Percentiles rank a stretch among this genome's conserved stretches.
These are phyloP conservation scores for Chlorencoelia australis DNA, from an alignment of 2,329 filamentous ascomycete genomes.

Conservation along the genomic window DNA sequence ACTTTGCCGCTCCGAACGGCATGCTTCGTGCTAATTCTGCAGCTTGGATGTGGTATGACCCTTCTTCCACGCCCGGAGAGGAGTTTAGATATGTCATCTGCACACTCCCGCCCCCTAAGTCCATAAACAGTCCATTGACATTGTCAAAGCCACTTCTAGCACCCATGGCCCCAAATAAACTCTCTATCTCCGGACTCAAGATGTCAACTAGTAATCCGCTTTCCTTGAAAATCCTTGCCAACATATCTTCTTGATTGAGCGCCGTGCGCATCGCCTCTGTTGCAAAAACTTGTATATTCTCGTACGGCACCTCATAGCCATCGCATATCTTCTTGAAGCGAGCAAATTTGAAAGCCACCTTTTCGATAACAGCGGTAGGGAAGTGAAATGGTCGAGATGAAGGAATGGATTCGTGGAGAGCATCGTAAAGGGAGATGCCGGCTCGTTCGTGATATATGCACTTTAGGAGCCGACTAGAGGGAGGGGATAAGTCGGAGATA, in stretches of 20 bases:
- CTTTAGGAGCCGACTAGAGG: slow-evolving; percentile 59
- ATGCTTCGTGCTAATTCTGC: slow-evolving; percentile 46
- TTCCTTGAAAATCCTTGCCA: slow-evolving; percentile 48
- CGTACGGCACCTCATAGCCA: slow-evolving; percentile 54
- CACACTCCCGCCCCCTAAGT: slow-evolving; percentile 66
- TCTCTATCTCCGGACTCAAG: slow-evolving; percentile 71
- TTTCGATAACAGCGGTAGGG: slow-evolving; percentile 45
- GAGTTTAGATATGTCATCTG: slow-evolving; percentile 57
- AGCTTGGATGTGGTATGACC: slow-evolving; percentile 41
- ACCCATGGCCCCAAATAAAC: slow-evolving; percentile 71
- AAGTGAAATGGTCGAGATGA: slow-evolving; percentile 32
- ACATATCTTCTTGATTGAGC: slow-evolving; percentile 60
- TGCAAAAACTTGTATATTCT: slow-evolving; percentile 65
- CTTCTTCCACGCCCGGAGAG: slow-evolving; percentile 7
- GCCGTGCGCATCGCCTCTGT: slow-evolving; percentile 85
- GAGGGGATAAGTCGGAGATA: slow-evolving; percentile 68
- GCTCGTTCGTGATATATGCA: slow-evolving; percentile 72
- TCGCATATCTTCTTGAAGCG: slow-evolving; percentile 64
- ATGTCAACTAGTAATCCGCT: slow-evolving; percentile 63
- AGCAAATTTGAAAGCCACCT: slow-evolving; percentile 56
- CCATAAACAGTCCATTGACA: slow-evolving; percentile 74
- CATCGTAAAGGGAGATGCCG: slow-evolving; percentile 80
- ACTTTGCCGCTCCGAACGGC: slow-evolving; percentile 50
- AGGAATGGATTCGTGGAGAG: slow-evolving; percentile 44
- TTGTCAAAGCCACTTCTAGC: slow-evolving; percentile 63